phyloP scores from a whole-genome alignment of 148 eudicot species.

The Fallopia convolvulus region DNA sequence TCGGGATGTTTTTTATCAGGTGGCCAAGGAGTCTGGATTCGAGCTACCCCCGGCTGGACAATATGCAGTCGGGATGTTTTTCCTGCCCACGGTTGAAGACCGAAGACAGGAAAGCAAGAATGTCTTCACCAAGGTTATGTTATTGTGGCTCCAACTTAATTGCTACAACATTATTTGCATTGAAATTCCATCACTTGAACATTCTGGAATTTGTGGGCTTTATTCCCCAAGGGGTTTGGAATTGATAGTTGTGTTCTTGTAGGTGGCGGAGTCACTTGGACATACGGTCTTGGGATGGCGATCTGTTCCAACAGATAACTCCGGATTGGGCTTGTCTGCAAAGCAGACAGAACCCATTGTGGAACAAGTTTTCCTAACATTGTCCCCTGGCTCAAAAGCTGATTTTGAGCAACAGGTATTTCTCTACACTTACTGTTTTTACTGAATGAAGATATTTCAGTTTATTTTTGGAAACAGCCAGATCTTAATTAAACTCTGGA shows the following conservation, averaged over 20 bases:
- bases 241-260: constrained; percentile 3
- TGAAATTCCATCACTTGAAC: neutral
- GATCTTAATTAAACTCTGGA: neutral
- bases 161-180: neutral
- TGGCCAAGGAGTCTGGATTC: constrained; percentile 72
- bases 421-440: neutral
- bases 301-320: constrained; percentile 84
- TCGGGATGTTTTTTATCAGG: constrained; percentile 47
- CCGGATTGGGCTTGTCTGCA: constrained; percentile 86
- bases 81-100: constrained; percentile 75
- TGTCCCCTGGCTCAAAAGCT: constrained; percentile 62
- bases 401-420: constrained; percentile 89
- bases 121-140: constrained; percentile 78
- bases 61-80: constrained; percentile 98
- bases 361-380: constrained; percentile 98
- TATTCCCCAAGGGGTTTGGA: neutral
- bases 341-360: constrained; percentile 88
- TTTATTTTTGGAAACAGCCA: too few relatives aligned
- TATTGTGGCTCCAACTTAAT: too few relatives aligned
- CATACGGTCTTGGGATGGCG: constrained; percentile 99
- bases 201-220: too few relatives aligned
- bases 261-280: constrained; percentile 98
- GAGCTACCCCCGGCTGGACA: constrained; percentile 73
- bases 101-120: constrained; percentile 89
- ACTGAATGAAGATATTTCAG: neutral